A percentile compares a stretch with the other conserved stretches of the same genome.
These are phyloP conservation scores for Boletus sp. DNA, from an alignment of 768 basidiomycete species.

Conservation along the genomic window DNA sequence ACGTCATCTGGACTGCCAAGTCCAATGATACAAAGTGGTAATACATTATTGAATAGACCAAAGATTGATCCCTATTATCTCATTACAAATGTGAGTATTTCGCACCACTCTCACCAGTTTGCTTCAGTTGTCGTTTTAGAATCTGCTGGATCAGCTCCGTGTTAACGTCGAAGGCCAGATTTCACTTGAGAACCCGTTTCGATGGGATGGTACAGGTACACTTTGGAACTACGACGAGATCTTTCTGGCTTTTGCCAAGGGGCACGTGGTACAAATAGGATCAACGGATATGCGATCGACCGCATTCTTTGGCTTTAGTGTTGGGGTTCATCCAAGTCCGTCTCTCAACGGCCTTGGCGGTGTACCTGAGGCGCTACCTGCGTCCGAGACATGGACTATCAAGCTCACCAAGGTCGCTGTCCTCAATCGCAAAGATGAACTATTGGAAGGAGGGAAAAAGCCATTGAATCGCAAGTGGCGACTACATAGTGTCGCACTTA, in stretches of 20 bases:
- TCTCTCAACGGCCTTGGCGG: constrained; percentile 28
- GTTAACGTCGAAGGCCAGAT: constrained; percentile 59
- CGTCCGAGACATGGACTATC: constrained; percentile 43
- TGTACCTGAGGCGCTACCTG: constrained; percentile 23
- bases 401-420: constrained; percentile 79
- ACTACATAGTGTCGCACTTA: constrained; percentile 78
- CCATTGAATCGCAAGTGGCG: constrained; percentile 83
- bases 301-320: constrained; percentile 41
- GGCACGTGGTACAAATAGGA: constrained; percentile 55
- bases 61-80: constrained; percentile 92
- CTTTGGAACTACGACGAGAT: constrained; percentile 67
- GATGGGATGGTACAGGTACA: constrained; percentile 61
- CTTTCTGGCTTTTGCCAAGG: constrained; percentile 59
- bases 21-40: constrained; percentile 30
- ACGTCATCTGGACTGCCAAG: constrained; percentile 31
- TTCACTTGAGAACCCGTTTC: constrained; percentile 60
- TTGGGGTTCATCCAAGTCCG: constrained; percentile 34
- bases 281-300: constrained; percentile 39
- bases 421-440: constrained; percentile 79
- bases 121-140: constrained; percentile 37
- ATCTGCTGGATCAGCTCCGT: constrained; percentile 64
- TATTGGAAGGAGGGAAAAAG: constrained; percentile 72
- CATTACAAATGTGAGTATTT: constrained; percentile 66
- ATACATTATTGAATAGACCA: constrained; percentile 48
- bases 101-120: not conserved